Conservation (phyloP, 208 protist species). For the Acanthamoeba healyi region DNA sequence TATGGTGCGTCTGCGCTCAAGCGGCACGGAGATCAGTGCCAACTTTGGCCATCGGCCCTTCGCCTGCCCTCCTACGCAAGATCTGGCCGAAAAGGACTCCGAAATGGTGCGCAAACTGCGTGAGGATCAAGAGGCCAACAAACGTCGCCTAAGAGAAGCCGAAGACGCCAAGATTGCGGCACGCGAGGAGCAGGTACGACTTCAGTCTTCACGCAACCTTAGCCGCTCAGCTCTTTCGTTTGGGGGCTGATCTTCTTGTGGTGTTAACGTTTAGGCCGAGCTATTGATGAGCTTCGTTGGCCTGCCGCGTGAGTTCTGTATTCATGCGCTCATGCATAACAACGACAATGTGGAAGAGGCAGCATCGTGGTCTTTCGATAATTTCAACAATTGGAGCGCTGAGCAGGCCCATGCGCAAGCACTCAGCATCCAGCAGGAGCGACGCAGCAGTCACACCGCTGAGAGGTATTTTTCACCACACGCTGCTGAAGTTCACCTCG, state of each 20-base stretch:
- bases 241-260: background rate
- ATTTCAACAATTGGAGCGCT: conserved; percentile 62
- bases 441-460: conserved; percentile 16
- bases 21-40: conserved; percentile 56
- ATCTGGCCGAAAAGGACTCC: conserved; percentile 42
- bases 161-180: conserved; percentile 25
- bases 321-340: conserved; percentile 58
- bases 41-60: conserved; percentile 27
- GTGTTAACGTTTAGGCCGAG: conserved; percentile 15
- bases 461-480: background rate
- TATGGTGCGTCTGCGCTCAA: conserved; percentile 34
- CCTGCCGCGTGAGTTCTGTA: conserved; percentile 58
- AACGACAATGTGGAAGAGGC: conserved; percentile 72
- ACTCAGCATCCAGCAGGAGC: conserved; percentile 57
- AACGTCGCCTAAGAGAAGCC: conserved; percentile 7
- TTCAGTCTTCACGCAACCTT: background rate
- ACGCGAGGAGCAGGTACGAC: conserved; percentile 25
- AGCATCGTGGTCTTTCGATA: conserved; percentile 61
- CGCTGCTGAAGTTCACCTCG: background rate
- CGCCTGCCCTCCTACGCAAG: conserved; percentile 1
- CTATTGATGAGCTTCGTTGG: conserved; percentile 71
- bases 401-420: conserved; percentile 49
- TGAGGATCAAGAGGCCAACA: conserved; percentile 32
- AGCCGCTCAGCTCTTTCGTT: background rate
- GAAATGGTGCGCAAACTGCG: conserved; percentile 66